Evolutionary conservation across 108 stramenopile species (phyloP), one percentile per base, ranked within the genome.

Genomic region (Cylindrotheca fusiformis): DNA sequence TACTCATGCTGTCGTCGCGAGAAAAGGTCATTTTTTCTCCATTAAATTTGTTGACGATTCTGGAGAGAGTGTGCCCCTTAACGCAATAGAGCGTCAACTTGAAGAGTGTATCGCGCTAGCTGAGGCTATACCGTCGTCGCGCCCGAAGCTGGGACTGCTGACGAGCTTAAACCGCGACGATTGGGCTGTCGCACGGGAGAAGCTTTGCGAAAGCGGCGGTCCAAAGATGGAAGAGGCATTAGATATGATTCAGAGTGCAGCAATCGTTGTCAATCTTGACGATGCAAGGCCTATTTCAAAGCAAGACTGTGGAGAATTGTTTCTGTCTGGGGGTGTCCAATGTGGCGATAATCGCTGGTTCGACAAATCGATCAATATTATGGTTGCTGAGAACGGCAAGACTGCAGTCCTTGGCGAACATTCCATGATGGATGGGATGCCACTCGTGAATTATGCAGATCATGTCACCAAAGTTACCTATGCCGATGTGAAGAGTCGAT

Each of bases 361-460:
- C 45, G 94, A 93, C 63, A 95, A 95, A 70, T 87, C 90, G 6
- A 81, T 93, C 52, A 91, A 95, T 72, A 46, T 95, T 19, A 65
- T 93, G 28, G 83, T 85, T 32, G 76, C 87, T 26, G 59, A 74
- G n/a, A 93, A 95, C 62, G 94, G 91, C 17, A 90, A 90, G 72
- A 85, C 85, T 30, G 94, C 91, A 24, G 53, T 93, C 69, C 44
- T 79, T 20, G 87, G 86, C 6, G 94, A 95, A 67, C 94, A 95
- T 60, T 84, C 84, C 57, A 92, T 92, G 92, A 93, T 93, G 92
- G 94, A 95, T 66, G 94, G 94, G 14, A 92, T 91, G 90, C 90
- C 91, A 17, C 75, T 90, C 4, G 81, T 92, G 22, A 60, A 70
- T 28, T 78, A 76, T 59, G 76, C 84, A 29, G 76, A 89, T 63